Base-by-base conservation (phyloP, 495 filamentous ascomycete genomes). In the Poronia punctata region DNA sequence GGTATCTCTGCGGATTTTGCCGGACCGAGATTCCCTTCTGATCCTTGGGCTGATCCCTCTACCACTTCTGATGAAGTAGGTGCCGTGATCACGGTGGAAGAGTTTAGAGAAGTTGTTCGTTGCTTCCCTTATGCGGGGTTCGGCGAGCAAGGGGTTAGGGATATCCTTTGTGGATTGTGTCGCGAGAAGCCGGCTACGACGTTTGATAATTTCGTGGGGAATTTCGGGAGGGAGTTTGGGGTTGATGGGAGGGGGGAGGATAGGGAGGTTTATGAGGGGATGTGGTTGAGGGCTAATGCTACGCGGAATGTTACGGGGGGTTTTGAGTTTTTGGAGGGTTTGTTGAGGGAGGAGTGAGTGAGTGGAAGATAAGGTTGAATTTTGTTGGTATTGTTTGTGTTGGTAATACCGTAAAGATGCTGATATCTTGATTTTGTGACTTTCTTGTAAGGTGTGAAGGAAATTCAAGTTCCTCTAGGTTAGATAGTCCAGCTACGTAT, bases 1-100 rank as follows among this genome's bases (percentile, higher is more conserved):
- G 76, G 73, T 10, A 66, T 76, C 29, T 6, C 35, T n/a, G 61
- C 66, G 5, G 76, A 80, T 31, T 69, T 79, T 46, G 1, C 29
- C 1, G 71, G 72, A 0, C 66, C 68, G 2, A 38, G 49, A 24
- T 36, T 46, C 23, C 42, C 48, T 3, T 3, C 17, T 5, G 7
- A 40, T 11, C 35, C 35, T 4, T 37, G 35, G 35, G 22, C 4
- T 16, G 22, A 37, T 16, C 35, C 14, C 2, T n/a, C n/a, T n/a
- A n/a, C n/a, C n/a, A n/a, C 7, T 27, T 7, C 24, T 27, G n/a
- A 11, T 9, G 16, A 20, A 31, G 37, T 18, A 12, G 56, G 40
- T 1, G 50, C 30, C 14, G 30, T 53, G 7, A 30, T 74, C 11
- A 64, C 63, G 1, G 33, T 26, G 45, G 52, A 62, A 7, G 62